Base-by-base conservation (phyloP, 768 basidiomycete genomes). In the Collybiopsis confluens region DNA sequence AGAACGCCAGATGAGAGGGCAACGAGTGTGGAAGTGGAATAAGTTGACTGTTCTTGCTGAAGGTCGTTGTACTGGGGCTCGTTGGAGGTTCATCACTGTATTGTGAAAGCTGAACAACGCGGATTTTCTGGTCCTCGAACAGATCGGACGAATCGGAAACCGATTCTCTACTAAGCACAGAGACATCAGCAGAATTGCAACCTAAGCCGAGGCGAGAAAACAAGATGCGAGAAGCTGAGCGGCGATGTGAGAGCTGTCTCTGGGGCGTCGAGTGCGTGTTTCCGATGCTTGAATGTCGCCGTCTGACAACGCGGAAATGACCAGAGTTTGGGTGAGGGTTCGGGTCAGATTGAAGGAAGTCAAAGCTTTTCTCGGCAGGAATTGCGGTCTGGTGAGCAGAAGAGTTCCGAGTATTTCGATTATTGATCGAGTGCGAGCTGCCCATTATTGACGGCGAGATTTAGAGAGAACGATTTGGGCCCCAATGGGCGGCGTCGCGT, bases 181-280 rank as follows among this genome's bases (percentile, higher is more conserved):
- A 48, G 36, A 37, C 47, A 21, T 21, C 23, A 15, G 47, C 35
- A 24, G 47, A 27, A 35, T 10, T 48, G 33, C 35, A 36, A 45
- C 71, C 71, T 10, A 80, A 54, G 57, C 64, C 71, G 54, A 78
- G 50, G 13, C 68, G 73, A 48, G 78, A 48, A 35, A 48, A 48
- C 55, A 54, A 56, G 45, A 18, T 63, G 60, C 21, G 58, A 43
- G 3, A 64, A 54, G 36, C 47, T 20, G 47, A 48, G 10, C 47
- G 47, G 23, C 35, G 47, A 48, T 48, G 47, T 2, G 30, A 33
- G 15, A 48, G 47, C 23, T 30, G 33, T 15, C 30, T 48, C 4
- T 18, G 9, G 15, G 47, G 1, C 35, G 8, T 11, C 24, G 36
- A 24, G 16, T 13, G 20, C 24, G 45, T 7, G 9, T 33, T 20